Base-by-base conservation (phyloP, 345 rosid genomes). In the Salix dunnii region DNA sequence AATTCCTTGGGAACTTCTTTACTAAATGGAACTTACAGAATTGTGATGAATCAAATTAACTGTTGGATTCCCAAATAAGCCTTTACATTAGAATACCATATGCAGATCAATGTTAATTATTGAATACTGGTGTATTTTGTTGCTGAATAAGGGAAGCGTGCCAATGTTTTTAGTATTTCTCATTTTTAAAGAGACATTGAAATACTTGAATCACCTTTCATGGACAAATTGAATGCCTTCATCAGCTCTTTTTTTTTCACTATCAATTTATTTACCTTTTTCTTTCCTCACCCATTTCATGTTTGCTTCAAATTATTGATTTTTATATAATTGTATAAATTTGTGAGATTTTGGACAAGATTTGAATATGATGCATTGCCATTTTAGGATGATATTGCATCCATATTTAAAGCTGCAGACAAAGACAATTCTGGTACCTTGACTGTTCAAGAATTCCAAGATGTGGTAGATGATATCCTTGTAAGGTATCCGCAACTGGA, bases 361-460 rank as follows among this genome's bases (percentile, higher is more conserved):
- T 30, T 38, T 61, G 4, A 66, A 20, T 18, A 5, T 71, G 42
- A 35, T 27, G 18, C 38, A 48, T 17, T 74, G 30, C 11, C 68
- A 8, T 62, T 77, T 68, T 76, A 95, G 99, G 99, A 87, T 74
- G 98, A 92, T 75, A 86, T 92, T 48, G 79, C 75, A 1, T 55
- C 81, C 76, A 91, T 96, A 77, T 96, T 96, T 73, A 77, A 89
- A 86, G 98, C 90, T 64, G 98, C 97, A 14, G 99, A 96, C 78
- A 84, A 81, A 83, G 97, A 96, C 76, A 90, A 87, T 53, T 96
- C 99, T 2, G 98, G 97, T 58, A 87, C 88, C 33, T 82, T 96
- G 81, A 88, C 91, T 3, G 75, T 87, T 60, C 68, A 85, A 76
- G 99, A 96, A 77, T 88, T 96, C 80, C 78, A 81, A 85, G 98